Evolutionary conservation across 495 filamentous ascomycete species (phyloP), one percentile per base, ranked within the genome.

Genomic region (Hypomontagnella monticulosa): DNA sequence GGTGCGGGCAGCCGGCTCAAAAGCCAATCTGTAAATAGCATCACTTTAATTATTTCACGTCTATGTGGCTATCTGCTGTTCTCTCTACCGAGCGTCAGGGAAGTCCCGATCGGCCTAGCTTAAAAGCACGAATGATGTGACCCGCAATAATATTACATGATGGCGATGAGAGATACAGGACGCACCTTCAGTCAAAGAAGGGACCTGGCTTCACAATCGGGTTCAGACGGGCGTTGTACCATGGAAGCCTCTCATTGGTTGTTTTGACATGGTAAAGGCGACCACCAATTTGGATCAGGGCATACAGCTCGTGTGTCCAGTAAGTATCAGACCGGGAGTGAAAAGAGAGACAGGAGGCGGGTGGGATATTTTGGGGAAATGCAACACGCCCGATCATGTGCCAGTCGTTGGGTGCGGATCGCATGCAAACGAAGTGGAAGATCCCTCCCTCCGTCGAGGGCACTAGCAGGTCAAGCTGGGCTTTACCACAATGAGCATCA

Each of bases 361-460:
- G 40, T 41, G 61, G 66, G 19, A 54, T 55, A 27, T 63, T 46
- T 27, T 46, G 46, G 46, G 61, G 66, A 40, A 70, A 66, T 27
- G 33, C 37, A 52, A 62, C 56, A 33, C 61, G 52, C 18, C 56
- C 61, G 63, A 62, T 61, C 61, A 65, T 69, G 50, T 65, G 57
- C 61, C 57, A 70, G 43, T 70, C 57, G 44, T 63, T 59, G 41
- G 61, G 66, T 43, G 61, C 44, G 44, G 61, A 58, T 12, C 6
- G n/a, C 47, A 40, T 65, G 50, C 57, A 47, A 52, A 66, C 23
- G 51, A 65, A 70, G 50, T 66, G 66, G 44, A 70, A 70, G 44
- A 70, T 55, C 14, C 66, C 66, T 23, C 61, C 46, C 33, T 65
- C 61, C n/a, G 61, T 57, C 34, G 66, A 70, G 46, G 61, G 57